A percentile compares a stretch with the other conserved stretches of the same genome.
Conservation (phyloP, 129 eudicot genomes). For the Cynara cardunculus region DNA sequence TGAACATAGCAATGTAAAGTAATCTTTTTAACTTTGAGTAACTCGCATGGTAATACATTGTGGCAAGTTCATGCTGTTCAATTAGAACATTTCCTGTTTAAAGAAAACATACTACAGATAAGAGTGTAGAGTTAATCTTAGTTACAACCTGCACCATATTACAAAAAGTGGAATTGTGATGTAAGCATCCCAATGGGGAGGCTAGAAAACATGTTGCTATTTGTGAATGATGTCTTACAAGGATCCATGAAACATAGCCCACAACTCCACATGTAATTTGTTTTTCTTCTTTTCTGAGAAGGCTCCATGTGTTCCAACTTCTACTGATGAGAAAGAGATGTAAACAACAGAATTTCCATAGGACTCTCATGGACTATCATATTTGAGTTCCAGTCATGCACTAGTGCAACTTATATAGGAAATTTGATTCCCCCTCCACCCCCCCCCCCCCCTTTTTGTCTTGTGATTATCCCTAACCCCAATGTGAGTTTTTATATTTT, state of each 20-base stretch:
- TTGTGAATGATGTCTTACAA: not conserved
- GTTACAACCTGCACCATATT: not conserved
- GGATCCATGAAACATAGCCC: not conserved
- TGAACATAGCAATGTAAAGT: not conserved
- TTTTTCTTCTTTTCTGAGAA: not conserved
- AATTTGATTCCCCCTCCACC: not conserved
- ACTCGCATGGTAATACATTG: not conserved
- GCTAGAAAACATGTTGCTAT: not conserved
- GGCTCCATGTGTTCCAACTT: not conserved
- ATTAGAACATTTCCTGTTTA: not conserved
- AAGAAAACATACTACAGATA: not conserved
- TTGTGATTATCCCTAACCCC: too few relatives aligned
- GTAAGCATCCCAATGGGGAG: not conserved
- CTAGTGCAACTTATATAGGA: conserved; percentile 1
- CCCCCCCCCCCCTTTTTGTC: too few relatives aligned
- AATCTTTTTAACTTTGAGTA: not conserved
- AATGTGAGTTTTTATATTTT: too few relatives aligned
- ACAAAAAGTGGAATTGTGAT: not conserved
- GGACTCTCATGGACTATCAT: not conserved
- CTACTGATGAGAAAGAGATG: not conserved
- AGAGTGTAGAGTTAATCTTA: not conserved
- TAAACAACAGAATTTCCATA: not conserved
- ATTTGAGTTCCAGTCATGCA: conserved; percentile 4
- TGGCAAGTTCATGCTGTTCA: not conserved
- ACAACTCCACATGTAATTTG: not conserved